These are phyloP conservation scores for Phoenix dactylifera DNA, from an alignment of 176 grass and related monocot species.

Conservation along the genomic window DNA sequence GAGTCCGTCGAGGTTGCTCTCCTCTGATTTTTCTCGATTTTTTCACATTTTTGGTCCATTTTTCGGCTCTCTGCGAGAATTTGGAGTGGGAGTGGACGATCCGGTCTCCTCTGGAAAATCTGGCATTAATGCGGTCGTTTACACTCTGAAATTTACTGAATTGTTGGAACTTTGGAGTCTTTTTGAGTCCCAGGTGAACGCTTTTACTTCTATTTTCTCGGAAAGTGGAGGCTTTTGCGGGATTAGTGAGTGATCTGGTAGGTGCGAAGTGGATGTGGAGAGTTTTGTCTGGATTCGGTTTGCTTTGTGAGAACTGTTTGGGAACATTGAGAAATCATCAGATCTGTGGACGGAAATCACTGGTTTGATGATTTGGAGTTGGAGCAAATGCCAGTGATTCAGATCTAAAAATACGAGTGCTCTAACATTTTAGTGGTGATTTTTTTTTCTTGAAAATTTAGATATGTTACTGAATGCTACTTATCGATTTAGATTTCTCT, in stretches of 20 bases:
- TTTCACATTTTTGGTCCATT: background rate
- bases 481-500: too few species aligned
- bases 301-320: background rate
- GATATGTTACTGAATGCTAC: too few species aligned
- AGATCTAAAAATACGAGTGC: background rate
- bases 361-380: background rate
- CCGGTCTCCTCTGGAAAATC: background rate
- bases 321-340: slow-evolving; percentile 5
- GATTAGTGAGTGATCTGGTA: background rate
- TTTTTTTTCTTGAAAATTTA: too few species aligned
- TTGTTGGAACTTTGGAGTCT: background rate
- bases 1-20: background rate
- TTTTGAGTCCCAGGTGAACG: background rate
- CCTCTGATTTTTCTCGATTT: background rate
- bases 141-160: background rate
- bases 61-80: background rate
- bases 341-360: slow-evolving; percentile 6
- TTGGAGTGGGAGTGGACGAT: background rate
- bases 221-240: background rate
- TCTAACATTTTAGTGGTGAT: too few species aligned
- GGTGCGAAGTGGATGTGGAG: too few species aligned
- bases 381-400: background rate
- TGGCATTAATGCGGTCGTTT: background rate
- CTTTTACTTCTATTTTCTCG: background rate
- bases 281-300: background rate